These are phyloP conservation scores for Thinopyrum elongatum DNA, from an alignment of 176 grass and related monocot species.

Conservation along the genomic window DNA sequence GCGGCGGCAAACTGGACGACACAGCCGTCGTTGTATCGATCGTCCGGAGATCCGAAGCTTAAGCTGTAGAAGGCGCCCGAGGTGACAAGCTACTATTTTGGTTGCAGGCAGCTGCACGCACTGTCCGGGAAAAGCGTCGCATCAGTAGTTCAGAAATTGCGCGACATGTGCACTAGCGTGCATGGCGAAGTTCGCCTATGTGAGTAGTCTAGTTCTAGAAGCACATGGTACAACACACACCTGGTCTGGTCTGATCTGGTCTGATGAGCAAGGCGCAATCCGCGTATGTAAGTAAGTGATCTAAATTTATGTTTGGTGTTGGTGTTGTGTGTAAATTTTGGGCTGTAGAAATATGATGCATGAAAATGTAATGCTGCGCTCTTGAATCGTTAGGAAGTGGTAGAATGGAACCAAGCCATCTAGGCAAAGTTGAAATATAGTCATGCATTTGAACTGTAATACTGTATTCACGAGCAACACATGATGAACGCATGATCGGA, in stretches of 20 bases:
- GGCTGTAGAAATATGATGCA: neutral
- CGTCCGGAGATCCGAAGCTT: conserved; percentile 40
- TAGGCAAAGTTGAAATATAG: neutral
- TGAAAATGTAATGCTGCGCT: conserved; percentile 10
- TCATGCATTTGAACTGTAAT: neutral
- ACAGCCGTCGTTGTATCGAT: conserved; percentile 62
- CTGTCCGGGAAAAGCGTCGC: neutral
- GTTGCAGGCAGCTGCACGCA: conserved; percentile 3
- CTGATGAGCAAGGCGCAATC: neutral
- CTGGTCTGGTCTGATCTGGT: neutral
- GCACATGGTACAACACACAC: neutral
- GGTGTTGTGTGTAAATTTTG: neutral
- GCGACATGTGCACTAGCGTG: neutral
- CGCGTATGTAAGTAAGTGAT: neutral
- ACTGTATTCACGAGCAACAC: neutral
- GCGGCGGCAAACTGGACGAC: conserved; percentile 83
- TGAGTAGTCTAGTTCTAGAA: too few relatives aligned
- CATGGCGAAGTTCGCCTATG: neutral
- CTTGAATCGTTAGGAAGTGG: neutral
- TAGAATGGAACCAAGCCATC: neutral
- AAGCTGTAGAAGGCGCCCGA: neutral
- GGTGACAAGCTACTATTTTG: neutral
- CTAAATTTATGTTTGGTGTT: neutral
- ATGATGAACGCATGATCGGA: neutral
- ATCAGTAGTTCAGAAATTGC: neutral